Evolutionary conservation across 371 early-diverging fungal species (phyloP), one percentile per base, ranked within the genome.

Genomic region (Mucor circinelloides): DNA sequence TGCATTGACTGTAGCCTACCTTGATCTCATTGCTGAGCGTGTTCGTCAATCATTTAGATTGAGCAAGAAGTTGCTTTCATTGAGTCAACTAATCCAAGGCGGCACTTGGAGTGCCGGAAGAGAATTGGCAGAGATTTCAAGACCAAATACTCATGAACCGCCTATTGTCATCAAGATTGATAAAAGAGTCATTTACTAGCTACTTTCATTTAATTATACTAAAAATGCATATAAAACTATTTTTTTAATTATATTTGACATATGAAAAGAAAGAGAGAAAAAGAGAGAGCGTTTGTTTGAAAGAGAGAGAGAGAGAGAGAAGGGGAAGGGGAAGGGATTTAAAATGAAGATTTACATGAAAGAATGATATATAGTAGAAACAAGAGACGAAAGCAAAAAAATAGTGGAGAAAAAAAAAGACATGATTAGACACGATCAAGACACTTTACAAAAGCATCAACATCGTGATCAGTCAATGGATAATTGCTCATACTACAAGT

Each of bases 101-200:
- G 97, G 97, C 23, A 91, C 92, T 13, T 94, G 93, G 91, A 93
- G 90, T 76, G 87, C 94, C 60, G 97, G 97, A 6, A 85, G 97
- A 25, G 96, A 95, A 74, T 80, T 94, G 17, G 96, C 97, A 32
- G 90, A 91, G 21, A 84, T 87, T 40, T 80, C 87, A 64, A 84
- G 97, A 27, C 91, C 92, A 19, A 87, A 87, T n/a, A 91, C 95
- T 3, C 89, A 89, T 72, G 94, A 93, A 21, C 96, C 97, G 40
- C 97, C 97, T 25, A 94, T 97, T 69, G 89, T 93, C 48, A 90
- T 95, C 67, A 80, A 80, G 61, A 42, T 61, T 19, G 67, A 68
- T 55, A 66, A 65, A 40, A 42, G 74, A 58, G 71, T 76, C 6
- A 68, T 73, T 54, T 71, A 65, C 32, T 72, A 68, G 58, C 31